Evolutionary conservation across 257 asterid species (phyloP).

Genomic region (Schizonepeta tenuifolia): DNA sequence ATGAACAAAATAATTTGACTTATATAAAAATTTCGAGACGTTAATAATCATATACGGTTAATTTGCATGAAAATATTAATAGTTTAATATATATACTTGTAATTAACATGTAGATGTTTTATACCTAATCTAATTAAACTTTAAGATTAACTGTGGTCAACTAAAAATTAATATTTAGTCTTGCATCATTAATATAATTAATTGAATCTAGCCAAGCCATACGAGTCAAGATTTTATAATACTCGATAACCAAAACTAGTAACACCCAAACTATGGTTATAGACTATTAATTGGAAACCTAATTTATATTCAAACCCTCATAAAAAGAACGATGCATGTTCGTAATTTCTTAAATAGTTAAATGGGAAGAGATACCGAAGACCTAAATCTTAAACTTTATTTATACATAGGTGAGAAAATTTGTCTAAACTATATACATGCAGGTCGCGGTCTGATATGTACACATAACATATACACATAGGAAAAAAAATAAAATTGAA

Average conservation of each 20-base stretch:
- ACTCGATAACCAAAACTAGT: neutral
- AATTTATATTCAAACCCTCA: neutral
- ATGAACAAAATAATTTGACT: neutral
- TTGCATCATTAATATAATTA: slow-evolving; percentile 3
- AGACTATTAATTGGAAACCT: neutral
- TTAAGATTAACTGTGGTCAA: neutral
- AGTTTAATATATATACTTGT: neutral
- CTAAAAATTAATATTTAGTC: neutral
- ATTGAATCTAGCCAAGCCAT: slow-evolving; percentile 5
- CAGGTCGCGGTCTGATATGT: neutral
- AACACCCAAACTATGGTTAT: neutral
- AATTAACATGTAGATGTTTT: neutral
- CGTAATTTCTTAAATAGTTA: neutral
- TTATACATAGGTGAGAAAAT: neutral
- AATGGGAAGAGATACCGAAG: neutral
- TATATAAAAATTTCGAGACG: neutral
- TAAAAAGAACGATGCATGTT: neutral
- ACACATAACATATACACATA: too few relatives aligned
- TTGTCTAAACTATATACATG: neutral
- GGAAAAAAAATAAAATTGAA: too few relatives aligned
- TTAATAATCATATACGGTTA: neutral
- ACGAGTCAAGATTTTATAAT: neutral
- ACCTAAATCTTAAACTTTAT: neutral
- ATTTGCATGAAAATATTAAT: neutral
- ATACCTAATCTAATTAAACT: neutral